Percentiles rank a stretch among this genome's conserved stretches.
These are phyloP conservation scores for Debaryomyces udenii DNA, from an alignment of 1,139 yeast species.

Conservation along the genomic window DNA sequence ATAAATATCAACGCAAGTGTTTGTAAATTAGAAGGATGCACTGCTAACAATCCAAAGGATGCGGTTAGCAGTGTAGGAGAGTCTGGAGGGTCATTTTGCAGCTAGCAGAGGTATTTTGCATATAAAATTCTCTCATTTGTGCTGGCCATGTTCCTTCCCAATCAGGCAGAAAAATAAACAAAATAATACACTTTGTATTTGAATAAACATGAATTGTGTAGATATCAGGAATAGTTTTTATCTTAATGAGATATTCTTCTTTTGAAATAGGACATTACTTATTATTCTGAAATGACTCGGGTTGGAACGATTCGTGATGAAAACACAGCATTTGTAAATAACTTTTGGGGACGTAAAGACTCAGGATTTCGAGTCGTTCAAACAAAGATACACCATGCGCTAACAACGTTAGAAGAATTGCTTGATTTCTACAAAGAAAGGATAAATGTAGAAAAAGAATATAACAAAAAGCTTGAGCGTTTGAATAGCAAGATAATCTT, in stretches of 20 bases:
- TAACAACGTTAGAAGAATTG: constrained; percentile 44
- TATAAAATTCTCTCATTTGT: neutral
- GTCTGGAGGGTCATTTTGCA: neutral
- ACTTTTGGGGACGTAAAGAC: constrained; percentile 48
- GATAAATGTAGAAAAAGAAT: constrained; percentile 71
- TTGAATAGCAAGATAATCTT: constrained; percentile 50
- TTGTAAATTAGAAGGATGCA: too few relatives aligned
- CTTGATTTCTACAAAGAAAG: constrained; percentile 52
- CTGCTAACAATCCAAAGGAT: too few relatives aligned
- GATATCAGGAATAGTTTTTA: constrained; percentile 6
- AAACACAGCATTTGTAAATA: constrained; percentile 36
- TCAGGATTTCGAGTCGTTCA: constrained; percentile 37
- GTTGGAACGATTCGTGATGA: constrained; percentile 7
- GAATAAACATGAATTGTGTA: constrained; percentile 1
- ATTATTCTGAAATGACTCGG: constrained; percentile 8
- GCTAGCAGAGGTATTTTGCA: neutral
- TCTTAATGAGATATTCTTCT: neutral
- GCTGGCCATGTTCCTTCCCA: constrained; percentile 7
- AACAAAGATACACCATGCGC: constrained; percentile 35
- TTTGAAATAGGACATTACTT: too few relatives aligned
- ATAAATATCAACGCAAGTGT: too few relatives aligned
- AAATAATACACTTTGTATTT: constrained; percentile 1
- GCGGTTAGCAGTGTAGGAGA: too few relatives aligned
- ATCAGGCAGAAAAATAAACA: constrained; percentile 20
- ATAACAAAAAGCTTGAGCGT: constrained; percentile 53